Evolutionary conservation across 2,329 filamentous ascomycete species (phyloP), one percentile per base, ranked within the genome.

Genomic region (Aspergillus ochraceus): DNA sequence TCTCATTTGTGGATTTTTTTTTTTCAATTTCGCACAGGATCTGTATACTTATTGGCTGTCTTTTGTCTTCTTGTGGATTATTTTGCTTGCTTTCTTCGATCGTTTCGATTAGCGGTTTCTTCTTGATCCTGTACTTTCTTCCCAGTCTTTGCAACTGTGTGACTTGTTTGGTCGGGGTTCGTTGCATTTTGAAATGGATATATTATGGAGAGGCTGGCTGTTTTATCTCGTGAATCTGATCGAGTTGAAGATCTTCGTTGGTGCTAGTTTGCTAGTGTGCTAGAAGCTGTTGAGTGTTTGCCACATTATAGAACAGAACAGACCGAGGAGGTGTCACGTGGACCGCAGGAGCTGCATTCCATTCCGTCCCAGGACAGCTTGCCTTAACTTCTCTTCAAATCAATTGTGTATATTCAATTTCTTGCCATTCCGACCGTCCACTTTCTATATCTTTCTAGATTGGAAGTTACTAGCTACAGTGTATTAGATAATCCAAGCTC

Each of bases 1-100:
- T 42, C 17, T 17, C 55, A 64, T 60, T 61, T 60, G 64, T 61
- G 60, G 62, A 63, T 60, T 63, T 61, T 65, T 66, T 63, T 61
- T 65, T 67, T 63, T n/a, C n/a, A 66, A 57, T 20, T 50, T 52
- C 39, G 20, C 49, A 29, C 12, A 39, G 47, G 39, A 19, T 55
- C 51, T 59, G 62, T 61, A 64, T 53, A 56, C 32, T 55, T 60
- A 57, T n/a, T 49, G 30, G 14, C 12, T 52, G 11, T 54, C n/a
- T 36, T 56, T 58, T 61, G 19, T 42, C 53, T 49, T 61, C 20
- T 57, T 55, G 42, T 49, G 29, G 20, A 55, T 50, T 54, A 30
- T 51, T 54, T 42, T 55, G 49, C 60, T 54, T 59, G 49, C 17
- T 60, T 59, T n/a, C 29, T 54, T 52, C 53, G 11, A 47, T 22